Base-by-base conservation (phyloP, 1,139 yeast species). In the Taphrina deformans region DNA sequence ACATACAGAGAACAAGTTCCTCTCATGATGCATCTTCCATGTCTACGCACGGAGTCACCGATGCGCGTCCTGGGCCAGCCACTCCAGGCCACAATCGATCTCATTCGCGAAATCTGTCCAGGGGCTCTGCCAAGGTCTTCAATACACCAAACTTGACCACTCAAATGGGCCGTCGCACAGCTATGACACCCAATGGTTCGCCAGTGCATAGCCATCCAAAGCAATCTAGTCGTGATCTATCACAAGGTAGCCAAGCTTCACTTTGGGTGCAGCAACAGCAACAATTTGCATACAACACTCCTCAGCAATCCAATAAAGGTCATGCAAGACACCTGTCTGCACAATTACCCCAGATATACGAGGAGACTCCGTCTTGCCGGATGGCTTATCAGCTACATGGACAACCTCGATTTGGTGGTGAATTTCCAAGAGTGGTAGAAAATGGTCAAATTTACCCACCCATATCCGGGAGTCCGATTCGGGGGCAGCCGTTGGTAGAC, bases 371-470 rank as follows among this genome's bases (percentile, higher is more conserved):
- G 10, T 59, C 63, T 9, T 59, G 63, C 40, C 48, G 63, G 26
- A 59, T 59, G 63, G 63, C 63, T 2, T 59, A 59, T n/a, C 63
- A 59, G 35, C 38, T 59, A 26, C 63, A 50, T 59, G 63, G 63
- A 14, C 58, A 35, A 9, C 29, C 41, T 1, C 29, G 58, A 7
- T 24, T 53, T n/a, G 46, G 44, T 21, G 48, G 21, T 3, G 29
- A 21, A 7, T 53, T 35, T 23, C 56, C 56, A 18, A 40, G 41
- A 26, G 18, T 38, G 24, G 40, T 38, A 7, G 63, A 59, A 12
- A 24, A 59, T 21, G 51, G 51, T 3, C 55, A 50, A 14, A 29
- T 55, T 10, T 27, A 40, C 14, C 35, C 12, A 10, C 29, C 26
- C 10, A 29, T 21, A 6, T 10, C 12, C 10, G 44, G 27, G 10